Percentiles rank a stretch among this genome's conserved stretches.
These are phyloP conservation scores for Talaromyces sp. DNA, from an alignment of 2,329 filamentous ascomycete genomes.

Conservation along the genomic window DNA sequence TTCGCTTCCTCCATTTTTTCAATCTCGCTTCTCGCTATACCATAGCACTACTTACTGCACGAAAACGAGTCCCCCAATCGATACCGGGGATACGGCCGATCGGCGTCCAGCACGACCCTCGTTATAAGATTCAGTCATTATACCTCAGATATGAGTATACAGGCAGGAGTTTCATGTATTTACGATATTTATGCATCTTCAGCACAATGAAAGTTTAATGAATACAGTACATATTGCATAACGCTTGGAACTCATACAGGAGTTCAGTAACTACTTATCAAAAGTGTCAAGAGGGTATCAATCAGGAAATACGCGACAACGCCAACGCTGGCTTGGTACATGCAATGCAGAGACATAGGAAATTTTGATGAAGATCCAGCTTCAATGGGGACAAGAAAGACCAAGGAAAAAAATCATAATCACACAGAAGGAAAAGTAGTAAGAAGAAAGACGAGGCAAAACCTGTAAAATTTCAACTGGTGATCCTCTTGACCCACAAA, in stretches of 20 bases:
- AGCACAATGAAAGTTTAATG: background rate
- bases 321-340: conserved; percentile 8
- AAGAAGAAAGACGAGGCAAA: background rate
- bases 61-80: background rate
- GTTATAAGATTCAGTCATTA: background rate
- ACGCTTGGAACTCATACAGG: background rate
- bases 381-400: conserved; percentile 10
- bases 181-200: conserved; percentile 6
- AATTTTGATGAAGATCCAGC: conserved; percentile 13
- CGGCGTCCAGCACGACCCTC: conserved; percentile 4
- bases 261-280: background rate
- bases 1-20: background rate
- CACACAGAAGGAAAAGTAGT: background rate
- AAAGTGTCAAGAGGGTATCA: background rate
- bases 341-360: conserved; percentile 6
- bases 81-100: conserved; percentile 7
- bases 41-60: background rate
- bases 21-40: background rate
- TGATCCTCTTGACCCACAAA: conserved; percentile 77
- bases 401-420: conserved; percentile 9
- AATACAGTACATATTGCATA: background rate
- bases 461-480: conserved; percentile 32
- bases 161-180: background rate
- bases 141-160: background rate
- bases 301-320: background rate